A percentile compares a stretch with the other conserved stretches of the same genome.
phyloP scores from a whole-genome alignment of 73 alveolate species.

The Paramecium pentaurelia region DNA sequence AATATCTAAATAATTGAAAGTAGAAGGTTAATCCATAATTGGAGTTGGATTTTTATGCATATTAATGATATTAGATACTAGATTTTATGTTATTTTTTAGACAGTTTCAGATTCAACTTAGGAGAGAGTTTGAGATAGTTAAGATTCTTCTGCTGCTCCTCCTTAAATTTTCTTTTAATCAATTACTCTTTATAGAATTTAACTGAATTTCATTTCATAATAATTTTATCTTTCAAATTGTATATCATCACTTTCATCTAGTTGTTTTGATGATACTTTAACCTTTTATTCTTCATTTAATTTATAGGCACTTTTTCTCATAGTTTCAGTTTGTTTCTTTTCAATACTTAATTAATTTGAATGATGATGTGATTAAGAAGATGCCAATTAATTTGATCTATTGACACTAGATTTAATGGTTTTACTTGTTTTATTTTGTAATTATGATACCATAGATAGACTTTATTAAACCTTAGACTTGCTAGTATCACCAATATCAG shows the following conservation, averaged over 20 bases:
- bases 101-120: constrained; percentile 29
- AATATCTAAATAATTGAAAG: background rate
- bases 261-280: background rate
- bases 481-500: background rate
- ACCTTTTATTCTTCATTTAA: background rate
- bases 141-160: background rate
- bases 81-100: background rate
- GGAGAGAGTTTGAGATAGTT: background rate
- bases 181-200: background rate
- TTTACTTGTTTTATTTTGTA: background rate
- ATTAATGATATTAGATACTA: background rate
- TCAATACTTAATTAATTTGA: background rate
- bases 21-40: background rate
- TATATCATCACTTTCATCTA: background rate
- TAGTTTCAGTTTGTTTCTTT: background rate
- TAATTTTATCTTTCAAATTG: background rate
- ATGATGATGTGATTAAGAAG: background rate
- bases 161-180: background rate
- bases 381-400: background rate
- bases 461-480: background rate
- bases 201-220: background rate
- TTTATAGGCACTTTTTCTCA: background rate
- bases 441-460: background rate
- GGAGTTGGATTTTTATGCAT: background rate
- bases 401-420: background rate